phyloP scores from a whole-genome alignment of 2,329 filamentous ascomycete genomes.

The Nigrospora oryzae region DNA sequence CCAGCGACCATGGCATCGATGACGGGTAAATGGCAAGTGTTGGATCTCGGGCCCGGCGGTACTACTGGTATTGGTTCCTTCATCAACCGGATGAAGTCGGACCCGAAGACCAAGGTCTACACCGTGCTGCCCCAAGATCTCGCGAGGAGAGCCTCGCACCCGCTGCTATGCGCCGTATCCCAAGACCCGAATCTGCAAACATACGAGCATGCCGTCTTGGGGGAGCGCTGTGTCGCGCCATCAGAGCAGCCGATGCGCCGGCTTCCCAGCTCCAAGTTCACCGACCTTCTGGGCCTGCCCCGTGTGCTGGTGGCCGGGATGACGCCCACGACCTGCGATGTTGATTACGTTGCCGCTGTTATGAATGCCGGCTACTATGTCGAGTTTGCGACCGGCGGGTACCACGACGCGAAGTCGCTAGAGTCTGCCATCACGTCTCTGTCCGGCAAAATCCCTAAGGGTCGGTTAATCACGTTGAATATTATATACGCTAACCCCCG shows the following conservation, averaged over 20 bases:
- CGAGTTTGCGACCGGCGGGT: constrained; percentile 82
- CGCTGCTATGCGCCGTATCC: constrained; percentile 11
- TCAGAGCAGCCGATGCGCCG: constrained; percentile 11
- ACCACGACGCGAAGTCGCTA: constrained; percentile 62
- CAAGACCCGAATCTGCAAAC: too few species aligned
- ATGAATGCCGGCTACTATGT: constrained; percentile 93
- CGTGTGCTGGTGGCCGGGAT: constrained; percentile 84
- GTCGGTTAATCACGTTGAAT: constrained; percentile 81
- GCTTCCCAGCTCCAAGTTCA: constrained; percentile 87
- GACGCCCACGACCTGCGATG: constrained; percentile 82
- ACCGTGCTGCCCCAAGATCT: constrained; percentile 62
- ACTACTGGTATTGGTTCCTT: constrained; percentile 55
- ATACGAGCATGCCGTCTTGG: too few species aligned
- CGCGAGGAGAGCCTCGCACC: constrained; percentile 46
- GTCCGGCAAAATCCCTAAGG: constrained; percentile 71
- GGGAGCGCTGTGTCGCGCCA: constrained; percentile 32
- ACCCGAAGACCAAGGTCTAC: too few species aligned
- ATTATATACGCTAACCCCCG: constrained; percentile 85
- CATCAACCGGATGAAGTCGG: too few species aligned
- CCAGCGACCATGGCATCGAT: too few species aligned
- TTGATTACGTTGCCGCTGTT: constrained; percentile 87
- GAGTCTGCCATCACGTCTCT: constrained; percentile 76
- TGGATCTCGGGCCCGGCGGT: constrained; percentile 94
- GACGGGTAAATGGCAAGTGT: constrained; percentile 68
- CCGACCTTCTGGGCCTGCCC: constrained; percentile 36